Evolutionary conservation across 176 grass and related monocot species (phyloP).

Genomic region (Urochloa ruziziensis): DNA sequence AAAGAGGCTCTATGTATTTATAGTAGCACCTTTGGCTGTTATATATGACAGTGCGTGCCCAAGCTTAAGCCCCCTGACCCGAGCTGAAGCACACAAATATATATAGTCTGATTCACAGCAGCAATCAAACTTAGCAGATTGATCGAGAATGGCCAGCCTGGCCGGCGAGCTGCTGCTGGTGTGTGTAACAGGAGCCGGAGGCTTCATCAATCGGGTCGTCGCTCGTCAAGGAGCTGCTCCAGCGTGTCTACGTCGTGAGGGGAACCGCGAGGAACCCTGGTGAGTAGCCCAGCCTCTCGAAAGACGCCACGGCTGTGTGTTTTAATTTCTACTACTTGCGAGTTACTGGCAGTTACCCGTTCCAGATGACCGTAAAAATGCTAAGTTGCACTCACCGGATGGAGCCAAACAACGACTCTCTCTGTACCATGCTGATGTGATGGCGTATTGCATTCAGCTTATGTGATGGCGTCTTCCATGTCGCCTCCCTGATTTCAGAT

Average conservation of each 20-base stretch:
- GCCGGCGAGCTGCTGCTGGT: conserved; percentile 20
- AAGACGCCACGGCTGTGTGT: not conserved
- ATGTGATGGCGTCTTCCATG: conserved; percentile 63
- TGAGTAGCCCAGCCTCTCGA: not conserved
- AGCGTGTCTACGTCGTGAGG: conserved; percentile 48
- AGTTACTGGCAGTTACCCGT: no score
- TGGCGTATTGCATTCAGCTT: conserved; percentile 28
- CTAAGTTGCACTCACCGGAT: conserved; percentile 42
- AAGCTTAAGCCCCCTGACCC: not conserved
- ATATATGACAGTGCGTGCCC: no score
- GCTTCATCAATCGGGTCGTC: conserved; percentile 55
- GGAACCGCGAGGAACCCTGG: conserved; percentile 54
- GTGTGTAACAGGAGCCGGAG: conserved; percentile 65
- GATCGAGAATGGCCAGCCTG: not conserved
- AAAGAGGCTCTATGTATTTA: no score
- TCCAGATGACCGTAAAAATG: conserved; percentile 49
- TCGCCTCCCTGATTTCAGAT: conserved; percentile 37
- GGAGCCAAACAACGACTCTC: conserved; percentile 36
- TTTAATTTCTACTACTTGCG: not conserved
- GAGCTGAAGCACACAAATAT: not conserved
- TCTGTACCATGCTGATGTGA: conserved; percentile 40
- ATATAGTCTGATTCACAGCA: not conserved
- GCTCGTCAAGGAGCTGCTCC: conserved; percentile 57
- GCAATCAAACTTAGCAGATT: not conserved
- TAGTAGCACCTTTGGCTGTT: no score